Conservation (phyloP, 805 yeast genomes). For the Sungouiozyma intestinalis region DNA sequence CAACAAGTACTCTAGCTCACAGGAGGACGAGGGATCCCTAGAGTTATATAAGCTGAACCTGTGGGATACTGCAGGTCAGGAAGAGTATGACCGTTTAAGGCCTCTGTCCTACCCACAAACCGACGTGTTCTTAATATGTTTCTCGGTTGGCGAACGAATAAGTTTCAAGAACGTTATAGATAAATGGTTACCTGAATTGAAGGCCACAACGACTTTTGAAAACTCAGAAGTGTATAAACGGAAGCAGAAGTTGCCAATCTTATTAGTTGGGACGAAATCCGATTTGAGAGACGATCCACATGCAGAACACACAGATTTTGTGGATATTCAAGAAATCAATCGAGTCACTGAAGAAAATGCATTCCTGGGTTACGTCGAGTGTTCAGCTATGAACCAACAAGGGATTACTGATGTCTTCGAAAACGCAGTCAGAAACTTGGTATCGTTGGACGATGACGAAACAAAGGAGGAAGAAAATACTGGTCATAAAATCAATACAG, state of each 20-base stretch:
- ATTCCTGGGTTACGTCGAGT: conserved; percentile 68
- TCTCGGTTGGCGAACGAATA: conserved; percentile 71
- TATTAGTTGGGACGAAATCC: conserved; percentile 80
- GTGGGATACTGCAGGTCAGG: conserved; percentile 97
- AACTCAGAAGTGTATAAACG: conserved; percentile 12
- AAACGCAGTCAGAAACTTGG: conserved; percentile 62
- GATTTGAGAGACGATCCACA: conserved; percentile 67
- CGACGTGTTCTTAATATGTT: conserved; percentile 77
- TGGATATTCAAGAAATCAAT: conserved; percentile 50
- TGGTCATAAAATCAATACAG: not conserved
- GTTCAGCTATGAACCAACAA: conserved; percentile 81
- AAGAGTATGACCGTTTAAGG: conserved; percentile 80
- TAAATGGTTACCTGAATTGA: conserved; percentile 80
- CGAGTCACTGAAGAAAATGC: conserved; percentile 61
- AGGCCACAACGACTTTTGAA: conserved; percentile 67
- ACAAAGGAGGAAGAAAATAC: not conserved
- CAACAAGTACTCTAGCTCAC: not conserved
- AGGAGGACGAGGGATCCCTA: not conserved
- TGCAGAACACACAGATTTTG: conserved; percentile 52
- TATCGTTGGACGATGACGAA: conserved; percentile 29
- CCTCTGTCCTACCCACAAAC: conserved; percentile 90
- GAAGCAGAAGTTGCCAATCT: conserved; percentile 33
- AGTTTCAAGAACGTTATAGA: conserved; percentile 71
- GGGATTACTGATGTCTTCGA: conserved; percentile 84
- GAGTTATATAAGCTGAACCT: conserved; percentile 76